Conservation (phyloP, 352 stramenopile genomes). For the Pythium chondricola region DNA sequence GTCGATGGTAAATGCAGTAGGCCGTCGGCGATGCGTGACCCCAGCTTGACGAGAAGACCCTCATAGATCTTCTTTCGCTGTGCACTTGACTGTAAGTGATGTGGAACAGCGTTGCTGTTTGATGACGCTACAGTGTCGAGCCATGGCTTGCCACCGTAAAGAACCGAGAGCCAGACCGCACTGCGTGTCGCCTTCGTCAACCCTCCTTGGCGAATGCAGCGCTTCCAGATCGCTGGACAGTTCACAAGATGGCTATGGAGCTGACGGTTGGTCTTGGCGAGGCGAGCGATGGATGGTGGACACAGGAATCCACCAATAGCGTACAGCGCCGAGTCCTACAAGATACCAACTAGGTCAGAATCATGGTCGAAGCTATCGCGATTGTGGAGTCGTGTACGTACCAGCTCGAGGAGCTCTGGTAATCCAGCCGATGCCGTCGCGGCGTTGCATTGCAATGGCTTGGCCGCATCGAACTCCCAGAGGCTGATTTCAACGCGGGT, state of each 20-base stretch:
- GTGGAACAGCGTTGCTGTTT: constrained; percentile 15
- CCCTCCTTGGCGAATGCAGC: constrained; percentile 51
- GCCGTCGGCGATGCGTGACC: constrained; percentile 28
- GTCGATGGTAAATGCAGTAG: constrained; percentile 16
- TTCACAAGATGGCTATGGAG: constrained; percentile 31
- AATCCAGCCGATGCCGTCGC: too few relatives aligned
- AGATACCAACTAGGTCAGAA: background rate
- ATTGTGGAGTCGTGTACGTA: too few relatives aligned
- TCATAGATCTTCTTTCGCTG: constrained; percentile 56
- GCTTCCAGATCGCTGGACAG: constrained; percentile 67
- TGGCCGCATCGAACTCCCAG: constrained; percentile 8
- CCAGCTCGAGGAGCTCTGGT: background rate
- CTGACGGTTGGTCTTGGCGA: constrained; percentile 36
- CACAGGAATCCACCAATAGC: constrained; percentile 8
- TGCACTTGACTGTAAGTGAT: constrained; percentile 33
- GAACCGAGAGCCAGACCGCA: constrained; percentile 55
- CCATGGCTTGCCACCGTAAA: constrained; percentile 61
- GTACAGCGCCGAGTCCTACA: constrained; percentile 3
- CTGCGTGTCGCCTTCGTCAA: constrained; percentile 38
- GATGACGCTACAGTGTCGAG: background rate
- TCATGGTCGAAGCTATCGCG: background rate
- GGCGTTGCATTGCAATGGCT: too few relatives aligned
- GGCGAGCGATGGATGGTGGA: constrained; percentile 6
- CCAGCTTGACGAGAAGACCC: constrained; percentile 54
- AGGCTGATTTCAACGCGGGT: constrained; percentile 5